Conservation (phyloP, 352 stramenopile species). For the Phytophthora idaei region DNA sequence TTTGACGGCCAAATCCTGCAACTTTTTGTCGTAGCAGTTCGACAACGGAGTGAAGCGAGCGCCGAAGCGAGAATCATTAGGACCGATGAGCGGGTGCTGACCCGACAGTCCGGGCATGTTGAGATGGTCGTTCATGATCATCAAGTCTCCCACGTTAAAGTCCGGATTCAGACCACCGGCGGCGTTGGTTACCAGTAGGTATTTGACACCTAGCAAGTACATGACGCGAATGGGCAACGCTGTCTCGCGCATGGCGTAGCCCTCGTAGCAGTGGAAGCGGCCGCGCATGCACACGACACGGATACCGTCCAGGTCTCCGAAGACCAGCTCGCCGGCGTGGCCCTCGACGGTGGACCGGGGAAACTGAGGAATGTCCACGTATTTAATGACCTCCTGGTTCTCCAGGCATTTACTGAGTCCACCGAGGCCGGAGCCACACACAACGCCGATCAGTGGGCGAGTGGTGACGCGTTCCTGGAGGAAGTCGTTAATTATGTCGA, state of each 20-base stretch:
- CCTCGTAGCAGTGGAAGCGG: conserved; percentile 96
- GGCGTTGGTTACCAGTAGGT: conserved; percentile 96
- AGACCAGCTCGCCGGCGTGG: conserved; percentile 93
- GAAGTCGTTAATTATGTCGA: conserved; percentile 21
- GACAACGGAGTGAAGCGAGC: conserved; percentile 93
- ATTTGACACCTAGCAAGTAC: conserved; percentile 93
- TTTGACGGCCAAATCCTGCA: conserved; percentile 79
- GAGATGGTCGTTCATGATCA: conserved; percentile 96
- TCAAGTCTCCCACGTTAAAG: conserved; percentile 95
- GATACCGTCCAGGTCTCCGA: conserved; percentile 81
- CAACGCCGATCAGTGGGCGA: conserved; percentile 66
- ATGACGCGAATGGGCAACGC: conserved; percentile 94
- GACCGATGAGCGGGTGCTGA: conserved; percentile 92
- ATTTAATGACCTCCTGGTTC: conserved; percentile 87
- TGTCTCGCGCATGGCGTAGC: conserved; percentile 93
- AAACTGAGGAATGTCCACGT: conserved; percentile 83
- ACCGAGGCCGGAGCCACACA: conserved; percentile 82
- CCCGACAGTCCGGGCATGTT: conserved; percentile 92
- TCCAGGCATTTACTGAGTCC: conserved; percentile 87
- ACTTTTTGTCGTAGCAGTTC: conserved; percentile 90
- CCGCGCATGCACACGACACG: conserved; percentile 93
- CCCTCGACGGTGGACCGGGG: conserved; percentile 90
- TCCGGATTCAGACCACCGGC: conserved; percentile 92
- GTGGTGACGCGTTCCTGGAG: conserved; percentile 7
- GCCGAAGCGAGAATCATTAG: conserved; percentile 94